These are phyloP conservation scores for Geum urbanum DNA, from an alignment of 306 rosid genomes.

Conservation along the genomic window DNA sequence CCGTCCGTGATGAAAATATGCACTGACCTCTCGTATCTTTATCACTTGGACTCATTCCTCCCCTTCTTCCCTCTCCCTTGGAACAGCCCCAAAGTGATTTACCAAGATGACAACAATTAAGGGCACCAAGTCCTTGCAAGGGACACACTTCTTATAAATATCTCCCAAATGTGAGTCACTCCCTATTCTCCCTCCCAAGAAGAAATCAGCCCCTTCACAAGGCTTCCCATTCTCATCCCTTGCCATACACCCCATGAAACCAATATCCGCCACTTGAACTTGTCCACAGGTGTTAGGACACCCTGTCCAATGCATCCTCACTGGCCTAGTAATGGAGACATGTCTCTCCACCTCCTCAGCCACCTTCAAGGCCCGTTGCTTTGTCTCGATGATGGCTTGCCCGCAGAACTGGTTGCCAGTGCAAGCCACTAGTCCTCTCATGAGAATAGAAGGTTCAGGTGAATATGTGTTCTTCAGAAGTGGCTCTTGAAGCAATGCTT, in stretches of 20 bases:
- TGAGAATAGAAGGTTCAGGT: slow-evolving; percentile 66
- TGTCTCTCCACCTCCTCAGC: slow-evolving; percentile 75
- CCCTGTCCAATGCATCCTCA: slow-evolving; percentile 99
- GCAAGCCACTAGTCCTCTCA: slow-evolving; percentile 91
- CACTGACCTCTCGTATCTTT: neutral
- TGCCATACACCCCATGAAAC: slow-evolving; percentile 96
- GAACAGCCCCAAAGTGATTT: slow-evolving; percentile 73
- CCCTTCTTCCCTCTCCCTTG: slow-evolving; percentile 67
- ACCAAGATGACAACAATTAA: slow-evolving; percentile 69
- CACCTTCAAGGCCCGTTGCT: slow-evolving; percentile 79
- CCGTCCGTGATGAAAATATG: neutral
- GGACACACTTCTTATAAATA: slow-evolving; percentile 74
- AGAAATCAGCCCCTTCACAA: slow-evolving; percentile 79
- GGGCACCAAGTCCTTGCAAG: slow-evolving; percentile 88
- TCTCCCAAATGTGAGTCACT: slow-evolving; percentile 89
- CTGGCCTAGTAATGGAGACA: slow-evolving; percentile 58
- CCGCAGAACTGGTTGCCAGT: slow-evolving; percentile 94
- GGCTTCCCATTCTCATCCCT: slow-evolving; percentile 81
- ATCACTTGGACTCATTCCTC: slow-evolving; percentile 40
- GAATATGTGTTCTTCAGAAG: slow-evolving; percentile 51
- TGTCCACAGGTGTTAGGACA: slow-evolving; percentile 92
- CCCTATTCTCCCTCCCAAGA: slow-evolving; percentile 87
- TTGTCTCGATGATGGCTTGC: slow-evolving; percentile 92
- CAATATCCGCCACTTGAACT: slow-evolving; percentile 95
- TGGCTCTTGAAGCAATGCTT: slow-evolving; percentile 58